A percentile compares a stretch with the other conserved stretches of the same genome.
Evolutionary conservation across 1,284 basidiomycete genomes (phyloP).

Genomic region (Malassezia obtusa): DNA sequence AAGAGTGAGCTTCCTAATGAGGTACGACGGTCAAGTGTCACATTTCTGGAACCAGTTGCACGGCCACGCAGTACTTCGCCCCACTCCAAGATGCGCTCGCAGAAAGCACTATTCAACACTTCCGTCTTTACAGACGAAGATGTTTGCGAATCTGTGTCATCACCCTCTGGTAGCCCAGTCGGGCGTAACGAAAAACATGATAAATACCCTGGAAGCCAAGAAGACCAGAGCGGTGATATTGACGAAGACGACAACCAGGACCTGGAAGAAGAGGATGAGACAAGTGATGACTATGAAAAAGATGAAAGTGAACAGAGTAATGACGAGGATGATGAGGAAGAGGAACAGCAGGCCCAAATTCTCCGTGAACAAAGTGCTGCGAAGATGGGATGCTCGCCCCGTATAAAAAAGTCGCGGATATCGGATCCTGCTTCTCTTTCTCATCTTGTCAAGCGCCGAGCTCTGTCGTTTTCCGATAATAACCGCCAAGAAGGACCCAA

Average conservation of each 20-base stretch:
- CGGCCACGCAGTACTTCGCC: neutral
- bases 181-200: neutral
- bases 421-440: neutral
- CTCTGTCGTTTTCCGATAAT: neutral
- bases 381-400: too few species aligned
- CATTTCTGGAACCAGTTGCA: neutral
- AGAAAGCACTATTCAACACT: neutral
- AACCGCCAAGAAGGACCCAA: neutral
- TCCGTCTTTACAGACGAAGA: neutral
- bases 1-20: neutral
- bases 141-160: neutral
- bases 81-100: neutral
- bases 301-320: neutral
- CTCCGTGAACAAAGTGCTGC: too few species aligned
- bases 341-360: too few species aligned
- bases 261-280: neutral
- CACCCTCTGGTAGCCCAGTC: neutral
- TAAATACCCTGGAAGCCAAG: neutral
- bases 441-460: neutral
- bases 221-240: neutral
- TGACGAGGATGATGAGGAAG: too few species aligned
- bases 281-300: neutral
- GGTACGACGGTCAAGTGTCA: neutral
- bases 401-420: neutral
- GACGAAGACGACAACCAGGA: neutral